Base-by-base conservation (phyloP, 805 yeast species). In the Wickerhamiella allomyrinae region DNA sequence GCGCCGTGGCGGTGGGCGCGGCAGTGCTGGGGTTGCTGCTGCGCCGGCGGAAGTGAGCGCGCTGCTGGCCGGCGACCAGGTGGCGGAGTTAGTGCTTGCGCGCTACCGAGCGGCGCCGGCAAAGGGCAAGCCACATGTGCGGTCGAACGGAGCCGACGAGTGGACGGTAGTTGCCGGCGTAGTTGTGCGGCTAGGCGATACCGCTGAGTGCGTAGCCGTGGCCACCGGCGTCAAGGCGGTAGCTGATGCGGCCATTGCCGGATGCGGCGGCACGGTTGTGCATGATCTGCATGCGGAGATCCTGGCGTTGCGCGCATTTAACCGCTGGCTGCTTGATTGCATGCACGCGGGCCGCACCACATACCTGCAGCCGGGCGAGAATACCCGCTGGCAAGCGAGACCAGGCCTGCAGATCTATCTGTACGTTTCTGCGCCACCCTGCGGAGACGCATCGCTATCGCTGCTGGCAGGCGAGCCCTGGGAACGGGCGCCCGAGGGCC, bases 241-340 rank as follows among this genome's bases (percentile, higher is more conserved):
- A 15, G 87, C 96, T 1, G 73, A 78, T 50, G 56, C 49, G 1
- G 54, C 49, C 2, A 57, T 79, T 0, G 46, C 56, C 3, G 61
- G 62, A 39, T 62, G 72, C 2, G 43, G 63, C 0, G 96, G 97
- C 0, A 55, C 57, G 14, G 57, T 85, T 7, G 63, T 89, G 0
- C 97, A 89, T 54, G 97, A 89, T 58, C 66, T 77, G 57, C 98
- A 89, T 62, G 96, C 97, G 0, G 98, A 89, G 55, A 71, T 86
- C 1, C 60, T 91, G 13, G 73, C 80, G 0, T 44, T 87, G 0
- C 61, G 97, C 21, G 72, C 76, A 1, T 75, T 89, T 55, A 87
- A 87, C 51, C 58, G 71, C 49, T 69, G 64, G 41, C 48, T 83
- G 17, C 43, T 84, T 19, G 31, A 27, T 4, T 13, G 15, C 6